A percentile compares a stretch with the other conserved stretches of the same genome.
Evolutionary conservation across 208 protist species (phyloP).

Genomic region (Acanthamoeba culbertsoni): DNA sequence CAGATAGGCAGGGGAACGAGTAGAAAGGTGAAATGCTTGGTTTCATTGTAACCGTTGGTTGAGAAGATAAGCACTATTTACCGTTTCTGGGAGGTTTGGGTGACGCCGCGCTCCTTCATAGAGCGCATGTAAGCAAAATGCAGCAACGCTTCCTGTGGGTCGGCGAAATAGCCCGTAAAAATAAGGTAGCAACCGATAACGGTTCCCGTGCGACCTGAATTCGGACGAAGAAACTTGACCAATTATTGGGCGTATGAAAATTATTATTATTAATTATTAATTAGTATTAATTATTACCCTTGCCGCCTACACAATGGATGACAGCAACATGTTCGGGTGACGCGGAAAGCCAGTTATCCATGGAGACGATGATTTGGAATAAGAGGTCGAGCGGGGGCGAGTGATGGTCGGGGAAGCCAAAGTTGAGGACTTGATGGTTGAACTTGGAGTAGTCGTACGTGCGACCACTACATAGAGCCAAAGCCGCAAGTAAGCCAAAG

Average conservation of each 20-base stretch:
- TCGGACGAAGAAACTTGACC: not conserved
- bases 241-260: not conserved
- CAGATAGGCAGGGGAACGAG: not conserved
- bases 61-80: not conserved
- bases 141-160: conserved; percentile 25
- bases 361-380: conserved; percentile 42
- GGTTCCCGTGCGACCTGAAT: conserved; percentile 61
- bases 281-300: not conserved
- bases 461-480: not conserved
- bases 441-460: conserved; percentile 59
- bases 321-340: conserved; percentile 39
- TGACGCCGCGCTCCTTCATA: conserved; percentile 67
- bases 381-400: conserved; percentile 59
- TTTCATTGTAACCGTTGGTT: not conserved
- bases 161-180: conserved; percentile 65
- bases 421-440: conserved; percentile 62
- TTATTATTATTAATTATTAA: not conserved
- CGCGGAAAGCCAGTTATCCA: conserved; percentile 37
- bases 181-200: conserved; percentile 69
- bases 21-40: not conserved
- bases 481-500: not conserved
- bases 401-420: conserved; percentile 65
- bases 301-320: conserved; percentile 57
- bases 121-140: conserved; percentile 69
- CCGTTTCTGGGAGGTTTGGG: conserved; percentile 70